Evolutionary conservation across 1,139 yeast species (phyloP), one percentile per base, ranked within the genome.

Genomic region (Ogataea hybrid): DNA sequence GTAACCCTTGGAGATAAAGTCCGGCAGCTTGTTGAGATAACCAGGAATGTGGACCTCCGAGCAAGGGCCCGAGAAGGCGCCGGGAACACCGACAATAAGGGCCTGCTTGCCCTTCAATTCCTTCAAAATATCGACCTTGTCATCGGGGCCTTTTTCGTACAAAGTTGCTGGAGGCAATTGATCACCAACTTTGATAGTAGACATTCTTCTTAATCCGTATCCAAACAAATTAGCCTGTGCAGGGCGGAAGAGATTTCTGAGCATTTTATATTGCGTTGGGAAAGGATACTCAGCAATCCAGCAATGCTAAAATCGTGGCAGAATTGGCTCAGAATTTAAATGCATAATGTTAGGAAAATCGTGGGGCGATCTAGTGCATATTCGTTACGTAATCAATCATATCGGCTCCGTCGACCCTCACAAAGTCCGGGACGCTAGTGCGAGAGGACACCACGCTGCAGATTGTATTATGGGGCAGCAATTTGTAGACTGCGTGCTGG

Each of bases 21-120:
- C 69, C 9, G 69, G 61, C 42, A 73, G 62, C 39, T 71, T 62
- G 47, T 69, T 67, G 55, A 86, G 61, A 64, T 77, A 88, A 5
- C 92, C 95, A 5, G 96, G 96, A 38, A 88, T 76, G 59, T 86
- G 95, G 25, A 75, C 64, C 16, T 82, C 78, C 25, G 90, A 73
- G 63, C 96, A 88, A 1, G 88, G 94, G 34, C 95, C 90, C 3
- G 95, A 83, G 59, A 83, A 88, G 0, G 96, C 96, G 16, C 96
- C 96, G 35, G 96, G 96, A 32, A 88, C 87, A 41, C 95, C 95
- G 37, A 88, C 74, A 41, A 88, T 66, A 30, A 88, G 61, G 32
- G 79, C 52, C 68, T 59, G 79, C 82, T 33, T 82, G 80, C 56
- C 56, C 36, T 37, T 25, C 20, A 50, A 31, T 54, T 77, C 80